A percentile compares a stretch with the other conserved stretches of the same genome.
These are phyloP conservation scores for Datura wrightii DNA, from an alignment of 257 asterid species.

Conservation along the genomic window DNA sequence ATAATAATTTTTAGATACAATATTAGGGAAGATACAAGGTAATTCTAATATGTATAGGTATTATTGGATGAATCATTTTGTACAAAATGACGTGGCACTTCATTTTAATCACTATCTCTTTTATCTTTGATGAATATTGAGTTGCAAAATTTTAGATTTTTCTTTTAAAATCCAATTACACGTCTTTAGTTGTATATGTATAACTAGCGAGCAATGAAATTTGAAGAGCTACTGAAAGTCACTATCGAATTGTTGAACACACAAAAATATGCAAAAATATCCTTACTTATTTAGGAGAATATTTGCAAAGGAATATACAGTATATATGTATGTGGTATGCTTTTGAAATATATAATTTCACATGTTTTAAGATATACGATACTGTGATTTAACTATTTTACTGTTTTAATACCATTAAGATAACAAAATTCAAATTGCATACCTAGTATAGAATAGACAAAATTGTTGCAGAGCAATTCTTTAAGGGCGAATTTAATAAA, in stretches of 20 bases:
- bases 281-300: too few species aligned
- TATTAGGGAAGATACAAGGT: background rate
- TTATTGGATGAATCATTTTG: background rate
- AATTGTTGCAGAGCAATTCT: too few species aligned
- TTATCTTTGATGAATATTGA: background rate
- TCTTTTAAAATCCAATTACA: background rate
- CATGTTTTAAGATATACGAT: background rate
- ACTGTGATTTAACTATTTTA: background rate
- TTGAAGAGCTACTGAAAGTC: background rate
- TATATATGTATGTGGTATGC: background rate
- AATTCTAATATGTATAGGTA: background rate
- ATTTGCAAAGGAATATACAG: background rate
- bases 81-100: background rate
- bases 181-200: background rate
- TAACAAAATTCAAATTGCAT: background rate
- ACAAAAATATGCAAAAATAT: too few species aligned
- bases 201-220: background rate
- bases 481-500: background rate
- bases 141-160: background rate
- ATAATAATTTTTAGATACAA: background rate
- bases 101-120: background rate
- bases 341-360: background rate
- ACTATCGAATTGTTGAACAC: background rate
- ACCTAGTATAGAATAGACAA: background rate
- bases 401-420: background rate